Conservation (phyloP, 1,284 basidiomycete species). For the Farysia itapuensis region DNA sequence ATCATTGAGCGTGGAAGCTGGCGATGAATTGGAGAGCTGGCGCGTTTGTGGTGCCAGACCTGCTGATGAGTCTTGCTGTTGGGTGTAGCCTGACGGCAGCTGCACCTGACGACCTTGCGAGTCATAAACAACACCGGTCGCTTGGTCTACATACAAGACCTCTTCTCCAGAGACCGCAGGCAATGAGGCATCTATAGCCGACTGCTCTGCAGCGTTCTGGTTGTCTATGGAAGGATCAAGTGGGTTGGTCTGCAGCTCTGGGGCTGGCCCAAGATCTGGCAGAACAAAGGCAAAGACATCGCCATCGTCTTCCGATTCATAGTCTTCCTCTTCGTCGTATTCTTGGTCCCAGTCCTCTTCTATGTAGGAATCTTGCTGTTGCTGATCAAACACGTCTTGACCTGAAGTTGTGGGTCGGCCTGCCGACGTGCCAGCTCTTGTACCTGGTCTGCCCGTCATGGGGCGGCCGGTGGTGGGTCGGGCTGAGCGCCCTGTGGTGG, state of each 20-base stretch:
- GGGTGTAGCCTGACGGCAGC: slow-evolving; percentile 7
- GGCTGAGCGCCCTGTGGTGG: slow-evolving; percentile 24
- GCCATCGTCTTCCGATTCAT: slow-evolving; percentile 52
- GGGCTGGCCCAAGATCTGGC: slow-evolving; percentile 38
- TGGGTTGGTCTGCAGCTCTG: slow-evolving; percentile 29
- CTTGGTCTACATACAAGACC: slow-evolving; percentile 53
- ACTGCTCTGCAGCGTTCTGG: slow-evolving; percentile 8
- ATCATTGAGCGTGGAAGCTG: slow-evolving; percentile 17
- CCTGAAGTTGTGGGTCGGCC: slow-evolving; percentile 19
- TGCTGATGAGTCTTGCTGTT: background rate
- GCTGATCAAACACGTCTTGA: slow-evolving; percentile 8
- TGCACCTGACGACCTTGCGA: slow-evolving; percentile 45
- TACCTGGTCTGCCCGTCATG: slow-evolving; percentile 18
- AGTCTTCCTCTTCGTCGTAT: slow-evolving; percentile 44
- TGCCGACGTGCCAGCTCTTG: slow-evolving; percentile 19
- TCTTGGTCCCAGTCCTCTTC: slow-evolving; percentile 45
- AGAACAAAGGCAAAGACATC: slow-evolving; percentile 58
- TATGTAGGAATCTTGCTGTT: slow-evolving; percentile 9
- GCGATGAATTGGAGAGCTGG: slow-evolving; percentile 3
- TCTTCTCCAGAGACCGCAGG: slow-evolving; percentile 20
- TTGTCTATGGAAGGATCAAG: slow-evolving; percentile 38
- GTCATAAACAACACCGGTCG: slow-evolving; percentile 53
- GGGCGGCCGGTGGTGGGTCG: slow-evolving; percentile 25
- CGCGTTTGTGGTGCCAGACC: too few relatives aligned
- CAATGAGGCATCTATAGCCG: background rate